Evolutionary conservation across 2,329 filamentous ascomycete genomes (phyloP).

Genomic region (Fusarium nanum): DNA sequence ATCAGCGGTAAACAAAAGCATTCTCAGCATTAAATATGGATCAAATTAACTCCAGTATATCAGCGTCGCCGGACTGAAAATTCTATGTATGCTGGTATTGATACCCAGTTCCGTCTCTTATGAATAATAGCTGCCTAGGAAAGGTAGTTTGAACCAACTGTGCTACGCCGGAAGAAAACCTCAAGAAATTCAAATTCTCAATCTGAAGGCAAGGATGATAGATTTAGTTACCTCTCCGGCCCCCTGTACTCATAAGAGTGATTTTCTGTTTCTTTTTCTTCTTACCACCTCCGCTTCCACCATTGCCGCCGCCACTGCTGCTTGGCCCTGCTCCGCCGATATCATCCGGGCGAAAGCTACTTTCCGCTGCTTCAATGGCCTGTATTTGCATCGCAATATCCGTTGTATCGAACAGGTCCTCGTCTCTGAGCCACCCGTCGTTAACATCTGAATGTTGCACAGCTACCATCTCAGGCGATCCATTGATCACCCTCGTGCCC

Average conservation of each 20-base stretch:
- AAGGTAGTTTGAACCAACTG: not conserved
- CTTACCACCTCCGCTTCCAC: slow-evolving; percentile 57
- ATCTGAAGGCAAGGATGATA: slow-evolving; percentile 7
- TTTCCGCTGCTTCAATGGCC: slow-evolving; percentile 59
- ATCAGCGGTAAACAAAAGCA: not conserved
- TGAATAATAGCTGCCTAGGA: not conserved
- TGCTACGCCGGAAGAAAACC: slow-evolving; percentile 5
- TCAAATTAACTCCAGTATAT: not conserved
- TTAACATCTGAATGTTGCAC: slow-evolving; percentile 54
- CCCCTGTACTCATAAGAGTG: slow-evolving; percentile 75
- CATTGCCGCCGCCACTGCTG: slow-evolving; percentile 42
- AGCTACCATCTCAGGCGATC: slow-evolving; percentile 65
- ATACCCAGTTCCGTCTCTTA: slow-evolving; percentile 8
- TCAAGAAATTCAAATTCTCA: not conserved
- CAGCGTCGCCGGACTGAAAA: not conserved
- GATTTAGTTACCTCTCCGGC: slow-evolving; percentile 59
- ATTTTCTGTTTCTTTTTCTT: slow-evolving; percentile 81
- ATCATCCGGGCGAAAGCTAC: slow-evolving; percentile 34
- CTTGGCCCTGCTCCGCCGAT: slow-evolving; percentile 30
- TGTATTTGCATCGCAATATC: slow-evolving; percentile 72
- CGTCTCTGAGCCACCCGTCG: slow-evolving; percentile 89
- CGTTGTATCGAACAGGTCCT: slow-evolving; percentile 74
- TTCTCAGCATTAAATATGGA: not conserved
- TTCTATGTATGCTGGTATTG: slow-evolving; percentile 13
- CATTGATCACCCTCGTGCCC: slow-evolving; percentile 81